These are phyloP conservation scores for Solanum sejunctum DNA, from an alignment of 257 asterid species.

Conservation along the genomic window DNA sequence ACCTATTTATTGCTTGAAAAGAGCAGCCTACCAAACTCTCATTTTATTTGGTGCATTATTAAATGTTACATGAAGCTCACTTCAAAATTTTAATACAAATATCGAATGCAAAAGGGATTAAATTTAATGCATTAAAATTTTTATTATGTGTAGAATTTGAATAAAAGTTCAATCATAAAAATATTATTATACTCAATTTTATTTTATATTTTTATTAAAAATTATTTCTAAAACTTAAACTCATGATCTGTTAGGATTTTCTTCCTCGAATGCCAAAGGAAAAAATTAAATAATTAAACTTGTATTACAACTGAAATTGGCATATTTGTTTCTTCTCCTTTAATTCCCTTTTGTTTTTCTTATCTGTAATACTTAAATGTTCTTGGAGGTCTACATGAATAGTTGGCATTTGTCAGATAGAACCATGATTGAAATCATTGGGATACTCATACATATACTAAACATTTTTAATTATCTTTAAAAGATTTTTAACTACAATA, in stretches of 20 bases:
- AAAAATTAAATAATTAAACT: too few relatives aligned
- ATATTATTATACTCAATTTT: too few relatives aligned
- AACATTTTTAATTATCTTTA: not conserved
- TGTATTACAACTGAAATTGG: not conserved
- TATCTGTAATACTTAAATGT: not conserved
- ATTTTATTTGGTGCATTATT: not conserved
- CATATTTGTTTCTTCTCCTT: not conserved
- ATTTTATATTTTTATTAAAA: too few relatives aligned
- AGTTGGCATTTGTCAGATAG: slow-evolving; percentile 14
- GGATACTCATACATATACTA: not conserved
- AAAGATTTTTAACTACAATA: not conserved
- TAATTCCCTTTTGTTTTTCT: not conserved
- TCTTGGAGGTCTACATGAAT: not conserved
- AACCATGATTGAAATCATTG: slow-evolving; percentile 18
- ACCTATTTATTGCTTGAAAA: slow-evolving; percentile 12
- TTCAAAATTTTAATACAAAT: not conserved
- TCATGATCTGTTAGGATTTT: accelerated
- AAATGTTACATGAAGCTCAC: not conserved
- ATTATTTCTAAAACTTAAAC: too few relatives aligned
- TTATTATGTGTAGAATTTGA: accelerated
- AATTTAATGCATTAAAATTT: too few relatives aligned
- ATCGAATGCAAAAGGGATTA: too few relatives aligned
- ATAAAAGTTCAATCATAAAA: too few relatives aligned
- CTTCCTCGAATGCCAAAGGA: too few relatives aligned
- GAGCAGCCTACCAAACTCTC: not conserved